These are phyloP conservation scores for Gossypium thurberi DNA, from an alignment of 345 rosid genomes.

Conservation along the genomic window DNA sequence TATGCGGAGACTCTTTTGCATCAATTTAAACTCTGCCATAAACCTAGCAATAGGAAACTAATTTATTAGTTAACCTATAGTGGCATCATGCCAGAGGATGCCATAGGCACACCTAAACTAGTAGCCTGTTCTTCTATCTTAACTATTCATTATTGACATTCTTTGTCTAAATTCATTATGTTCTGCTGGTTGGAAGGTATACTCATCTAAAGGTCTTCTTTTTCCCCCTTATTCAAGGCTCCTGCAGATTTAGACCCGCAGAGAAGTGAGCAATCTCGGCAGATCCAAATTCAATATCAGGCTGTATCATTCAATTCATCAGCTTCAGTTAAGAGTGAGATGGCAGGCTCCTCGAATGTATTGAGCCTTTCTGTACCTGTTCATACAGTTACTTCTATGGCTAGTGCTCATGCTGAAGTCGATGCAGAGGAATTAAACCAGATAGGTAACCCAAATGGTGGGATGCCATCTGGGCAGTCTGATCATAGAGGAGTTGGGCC, in stretches of 20 bases:
- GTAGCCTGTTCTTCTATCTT: not conserved
- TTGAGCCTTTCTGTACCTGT: slow-evolving; percentile 48
- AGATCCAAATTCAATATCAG: slow-evolving; percentile 43
- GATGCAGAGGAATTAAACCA: slow-evolving; percentile 60
- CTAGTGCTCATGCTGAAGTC: slow-evolving; percentile 43
- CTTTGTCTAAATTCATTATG: slow-evolving; percentile 7
- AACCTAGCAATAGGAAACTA: too few relatives aligned
- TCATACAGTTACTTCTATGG: slow-evolving; percentile 38
- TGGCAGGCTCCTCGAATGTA: slow-evolving; percentile 65
- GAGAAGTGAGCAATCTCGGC: slow-evolving; percentile 44
- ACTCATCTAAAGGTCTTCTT: slow-evolving; percentile 26
- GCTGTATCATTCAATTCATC: slow-evolving; percentile 42
- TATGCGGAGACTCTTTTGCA: too few relatives aligned
- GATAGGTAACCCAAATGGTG: slow-evolving; percentile 32
- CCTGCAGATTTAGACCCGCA: slow-evolving; percentile 59
- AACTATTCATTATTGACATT: not conserved
- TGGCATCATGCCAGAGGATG: not conserved
- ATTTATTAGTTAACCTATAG: not conserved
- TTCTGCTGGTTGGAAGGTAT: slow-evolving; percentile 13
- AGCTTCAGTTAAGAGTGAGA: slow-evolving; percentile 44
- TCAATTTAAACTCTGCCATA: too few relatives aligned
- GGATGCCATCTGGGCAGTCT: slow-evolving; percentile 36
- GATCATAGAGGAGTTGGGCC: slow-evolving; percentile 57
- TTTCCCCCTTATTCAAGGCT: slow-evolving; percentile 51
- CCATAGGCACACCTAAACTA: not conserved